Evolutionary conservation across 352 stramenopile genomes (phyloP), one percentile per base, ranked within the genome.

Genomic region (Thraustochytrium sp.): DNA sequence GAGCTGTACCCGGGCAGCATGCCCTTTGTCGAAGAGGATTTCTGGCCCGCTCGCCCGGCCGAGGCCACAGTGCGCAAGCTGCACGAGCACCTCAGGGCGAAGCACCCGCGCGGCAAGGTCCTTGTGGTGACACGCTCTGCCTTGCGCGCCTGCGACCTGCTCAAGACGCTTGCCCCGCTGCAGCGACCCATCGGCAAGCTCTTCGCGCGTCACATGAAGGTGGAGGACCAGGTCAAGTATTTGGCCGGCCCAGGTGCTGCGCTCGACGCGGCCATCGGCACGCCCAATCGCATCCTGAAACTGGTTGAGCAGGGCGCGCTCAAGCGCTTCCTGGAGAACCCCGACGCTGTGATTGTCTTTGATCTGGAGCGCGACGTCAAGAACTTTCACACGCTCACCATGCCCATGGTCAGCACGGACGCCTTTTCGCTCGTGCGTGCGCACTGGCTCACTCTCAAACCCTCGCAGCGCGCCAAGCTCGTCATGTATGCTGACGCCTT

Each of bases 141-240:
- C 16, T 85, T 96, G 49, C 92, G 95, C 4, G 92, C 92, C 34
- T 92, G 97, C 0, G 90, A 95, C 61, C 86, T 98, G n/a, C 90
- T 97, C 87, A 98, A 98, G 90, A 94, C 91, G 77, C 86, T 94
- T 5, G 59, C 89, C 48, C 87, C 88, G 16, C 91, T 98, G 74
- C 94, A 96, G 84, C 92, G 94, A 78, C 93, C 93, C 34, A 89
- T 95, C n/a, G 94, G 92, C 53, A 98, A 98, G 86, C 89, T 98
- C n/a, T 98, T 98, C 88, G 92, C 89, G 59, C 97, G 97, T 84
- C 93, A 98, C 86, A 90, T 96, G 84, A 96, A 94, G 68, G 88
- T 93, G 9, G 87, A 93, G 49, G 90, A 97, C 77, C 95, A 98
- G 86, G 89, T 89, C 0, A 90, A 93, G 49, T 89, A 93, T 82